Evolutionary conservation across 805 yeast species (phyloP), one percentile per base, ranked within the genome.

Genomic region (Brettanomyces bruxellensis): DNA sequence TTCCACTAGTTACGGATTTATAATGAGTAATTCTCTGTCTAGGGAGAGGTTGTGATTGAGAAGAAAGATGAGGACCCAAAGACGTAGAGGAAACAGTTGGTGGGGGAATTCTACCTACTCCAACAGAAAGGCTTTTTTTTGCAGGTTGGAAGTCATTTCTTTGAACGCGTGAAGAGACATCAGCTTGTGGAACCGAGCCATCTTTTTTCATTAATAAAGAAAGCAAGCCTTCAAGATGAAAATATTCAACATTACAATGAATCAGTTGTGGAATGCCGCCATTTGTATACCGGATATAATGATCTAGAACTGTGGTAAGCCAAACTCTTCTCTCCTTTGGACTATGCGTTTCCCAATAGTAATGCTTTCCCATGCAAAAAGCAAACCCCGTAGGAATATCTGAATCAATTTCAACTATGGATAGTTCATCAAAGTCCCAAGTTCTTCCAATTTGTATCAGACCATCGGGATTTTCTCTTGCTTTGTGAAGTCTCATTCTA

Each of bases 381-480:
- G 73, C 50, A 47, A 86, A 70, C 2, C 90, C 88, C 43, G 76
- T 73, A 2, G 70, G 73, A 11, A 73, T 73, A 25, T 66, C 73
- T 32, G 50, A 45, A 49, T 81, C 86, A 46, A 76, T 70, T 32
- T 80, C 79, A 2, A 90, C 62, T 39, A 64, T 62, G 3, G 70
- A 61, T 51, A 91, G 67, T 54, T 86, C 95, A 49, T 77, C 85
- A 55, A 91, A 67, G 51, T 79, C 81, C 98, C 98, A 90, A 3
- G 95, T 84, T 57, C 96, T 76, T 32, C 98, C 98, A 44, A 90
- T 86, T 64, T 90, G 97, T 55, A 85, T 79, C 1, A 81, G 62
- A 1, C 85, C 82, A 54, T 86, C 85, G 8, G 76, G 69, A 54
- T 84, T 83, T 60, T 79, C 88, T 56, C 95, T 81, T 2, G 95